phyloP scores from a whole-genome alignment of 148 eudicot genomes.

The Selenicereus undatus region DNA sequence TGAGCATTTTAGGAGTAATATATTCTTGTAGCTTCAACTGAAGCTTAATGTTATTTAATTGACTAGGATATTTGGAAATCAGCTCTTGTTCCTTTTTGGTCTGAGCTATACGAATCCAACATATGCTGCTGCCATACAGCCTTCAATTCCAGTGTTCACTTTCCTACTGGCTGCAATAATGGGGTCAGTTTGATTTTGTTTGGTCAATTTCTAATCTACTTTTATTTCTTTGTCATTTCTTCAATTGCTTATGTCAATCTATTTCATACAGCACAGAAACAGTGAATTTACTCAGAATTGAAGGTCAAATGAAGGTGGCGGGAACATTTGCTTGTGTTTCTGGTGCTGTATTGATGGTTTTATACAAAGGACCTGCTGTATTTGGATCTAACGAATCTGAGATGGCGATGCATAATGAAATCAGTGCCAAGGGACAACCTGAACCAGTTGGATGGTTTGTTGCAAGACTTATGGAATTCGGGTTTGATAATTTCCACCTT shows the following conservation, averaged over 20 bases:
- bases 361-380: constrained; percentile 74
- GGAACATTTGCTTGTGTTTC: constrained; percentile 81
- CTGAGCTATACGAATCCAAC: constrained; percentile 95
- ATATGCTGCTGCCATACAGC: constrained; percentile 95
- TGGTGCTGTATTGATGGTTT: constrained; percentile 88
- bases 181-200: constrained; percentile 62
- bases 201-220: constrained; percentile 4
- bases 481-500: constrained; percentile 73
- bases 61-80: constrained; percentile 87
- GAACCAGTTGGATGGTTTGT: constrained; percentile 78
- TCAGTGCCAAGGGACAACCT: constrained; percentile 72
- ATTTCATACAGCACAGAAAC: constrained; percentile 92
- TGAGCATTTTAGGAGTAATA: neutral
- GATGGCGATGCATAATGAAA: constrained; percentile 37
- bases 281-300: constrained; percentile 60
- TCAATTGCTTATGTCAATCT: constrained; percentile 26
- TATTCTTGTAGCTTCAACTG: constrained; percentile 6
- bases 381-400: constrained; percentile 55
- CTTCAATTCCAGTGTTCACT: constrained; percentile 95
- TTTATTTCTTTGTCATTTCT: constrained; percentile 1
- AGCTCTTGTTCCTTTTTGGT: constrained; percentile 90
- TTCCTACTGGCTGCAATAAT: constrained; percentile 70
- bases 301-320: constrained; percentile 82
- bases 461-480: constrained; percentile 47
- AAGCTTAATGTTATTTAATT: constrained; percentile 18